Evolutionary conservation across 306 rosid species (phyloP), one percentile per base, ranked within the genome.

Genomic region (Ceratonia siliqua): DNA sequence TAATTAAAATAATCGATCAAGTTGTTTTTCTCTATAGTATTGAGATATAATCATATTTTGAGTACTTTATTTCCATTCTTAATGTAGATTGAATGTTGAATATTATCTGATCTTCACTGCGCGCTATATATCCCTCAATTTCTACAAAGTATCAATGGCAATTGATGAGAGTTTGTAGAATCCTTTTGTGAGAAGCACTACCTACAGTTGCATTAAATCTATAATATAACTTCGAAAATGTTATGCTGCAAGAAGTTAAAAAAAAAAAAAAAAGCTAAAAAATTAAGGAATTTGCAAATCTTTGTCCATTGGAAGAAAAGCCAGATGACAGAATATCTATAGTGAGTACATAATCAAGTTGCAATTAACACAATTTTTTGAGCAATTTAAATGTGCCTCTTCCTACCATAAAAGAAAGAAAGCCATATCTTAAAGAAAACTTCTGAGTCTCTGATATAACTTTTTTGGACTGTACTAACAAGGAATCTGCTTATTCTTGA

Each of bases 41-140:
- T 28, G 46, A 62, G 32, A 68, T 67, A 12, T 62, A 18, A 49
- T 61, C 52, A 62, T 52, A 30, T 41, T 52, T 62, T 63, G 55
- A 48, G 77, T 61, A 11, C 8, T 46, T 46, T 46, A 3, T n/a
- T 13, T 43, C 20, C 48, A 46, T 4, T 43, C 14, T 17, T 33
- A 46, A 14, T 24, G 4, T 52, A n/a, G 56, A 27, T 22, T 24
- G 14, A 9, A 39, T 56, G 5, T 57, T 21, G 21, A 15, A 62
- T 49, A 9, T 62, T 24, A 6, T 62, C 20, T 18, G n/a, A 30
- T 54, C 28, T 25, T 54, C 58, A 42, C 43, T 11, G 21, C n/a
- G n/a, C n/a, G n/a, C n/a, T n/a, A n/a, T n/a, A n/a, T 14, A 50
- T 64, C 17, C 11, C n/a, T 18, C 15, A 39, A n/a, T 36, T 53